phyloP scores from a whole-genome alignment of 345 rosid species.

The Acer negundo region DNA sequence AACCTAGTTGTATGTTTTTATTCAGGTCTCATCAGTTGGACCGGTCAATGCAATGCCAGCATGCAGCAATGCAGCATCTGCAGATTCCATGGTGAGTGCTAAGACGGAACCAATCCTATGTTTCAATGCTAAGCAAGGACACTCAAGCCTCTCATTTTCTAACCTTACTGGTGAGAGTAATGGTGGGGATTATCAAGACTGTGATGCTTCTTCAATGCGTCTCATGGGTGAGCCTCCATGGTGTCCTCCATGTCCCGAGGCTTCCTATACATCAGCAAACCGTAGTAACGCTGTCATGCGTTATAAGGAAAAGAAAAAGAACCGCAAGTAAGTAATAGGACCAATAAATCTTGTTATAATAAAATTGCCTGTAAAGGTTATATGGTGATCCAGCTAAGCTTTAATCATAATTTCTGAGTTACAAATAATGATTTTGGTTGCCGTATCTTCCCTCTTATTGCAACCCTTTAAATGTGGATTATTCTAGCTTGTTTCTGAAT shows the following conservation, averaged over 20 bases:
- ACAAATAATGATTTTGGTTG: conserved; percentile 7
- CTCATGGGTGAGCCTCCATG: conserved; percentile 89
- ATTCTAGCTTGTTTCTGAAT: conserved; percentile 3
- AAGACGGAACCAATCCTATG: conserved; percentile 87
- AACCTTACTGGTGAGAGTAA: conserved; percentile 86
- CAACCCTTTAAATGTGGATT: conserved; percentile 1
- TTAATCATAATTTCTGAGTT: not conserved
- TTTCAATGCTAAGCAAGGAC: conserved; percentile 53
- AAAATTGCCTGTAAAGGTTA: not conserved
- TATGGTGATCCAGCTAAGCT: not conserved
- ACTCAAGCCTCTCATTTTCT: conserved; percentile 83
- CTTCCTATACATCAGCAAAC: conserved; percentile 55
- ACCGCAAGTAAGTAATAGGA: conserved; percentile 81
- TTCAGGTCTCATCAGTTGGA: conserved; percentile 60
- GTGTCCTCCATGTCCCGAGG: conserved; percentile 71
- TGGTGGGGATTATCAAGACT: conserved; percentile 85
- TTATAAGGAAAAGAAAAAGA: conserved; percentile 94
- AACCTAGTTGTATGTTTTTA: conserved; percentile 6
- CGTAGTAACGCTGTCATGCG: conserved; percentile 87
- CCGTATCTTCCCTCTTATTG: not conserved
- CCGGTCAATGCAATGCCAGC: conserved; percentile 53
- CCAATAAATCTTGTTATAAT: not conserved
- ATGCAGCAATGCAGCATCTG: conserved; percentile 77
- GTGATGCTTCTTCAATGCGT: conserved; percentile 80
- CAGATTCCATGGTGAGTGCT: conserved; percentile 80